Evolutionary conservation across 208 protist genomes (phyloP).

Genomic region (Herpetomonas samuelpessoai): DNA sequence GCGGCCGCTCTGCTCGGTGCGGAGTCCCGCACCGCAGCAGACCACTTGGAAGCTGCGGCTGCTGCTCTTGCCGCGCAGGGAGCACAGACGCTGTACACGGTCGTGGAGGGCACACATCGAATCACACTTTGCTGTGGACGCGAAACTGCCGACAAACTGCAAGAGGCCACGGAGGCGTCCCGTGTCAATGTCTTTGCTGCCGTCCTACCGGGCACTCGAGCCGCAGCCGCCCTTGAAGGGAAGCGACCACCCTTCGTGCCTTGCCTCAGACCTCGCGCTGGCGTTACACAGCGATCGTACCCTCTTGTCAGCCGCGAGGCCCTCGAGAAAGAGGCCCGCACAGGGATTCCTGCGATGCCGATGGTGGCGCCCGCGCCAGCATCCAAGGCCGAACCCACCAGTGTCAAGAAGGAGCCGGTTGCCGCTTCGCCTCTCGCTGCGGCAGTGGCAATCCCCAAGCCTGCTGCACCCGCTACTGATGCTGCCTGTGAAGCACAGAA

Average conservation of each 20-base stretch:
- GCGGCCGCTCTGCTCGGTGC: constrained; percentile 5
- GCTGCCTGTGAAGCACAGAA: too few relatives aligned
- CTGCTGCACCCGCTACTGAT: constrained; percentile 1
- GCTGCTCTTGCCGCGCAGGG: background rate
- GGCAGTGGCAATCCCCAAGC: background rate
- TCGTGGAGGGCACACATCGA: background rate
- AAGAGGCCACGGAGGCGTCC: background rate
- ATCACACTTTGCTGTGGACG: background rate
- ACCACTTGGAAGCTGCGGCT: background rate
- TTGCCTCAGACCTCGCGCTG: background rate
- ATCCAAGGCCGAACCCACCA: constrained; percentile 9
- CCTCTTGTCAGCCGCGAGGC: background rate
- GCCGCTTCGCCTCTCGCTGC: background rate
- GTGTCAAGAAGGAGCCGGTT: constrained; percentile 15
- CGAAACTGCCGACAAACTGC: background rate
- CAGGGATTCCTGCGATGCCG: background rate
- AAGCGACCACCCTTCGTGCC: background rate
- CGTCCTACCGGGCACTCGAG: background rate
- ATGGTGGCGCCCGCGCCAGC: too few relatives aligned
- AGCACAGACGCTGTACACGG: background rate
- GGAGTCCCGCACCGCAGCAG: background rate
- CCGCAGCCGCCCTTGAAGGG: background rate
- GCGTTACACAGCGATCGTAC: background rate
- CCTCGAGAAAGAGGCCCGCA: background rate
- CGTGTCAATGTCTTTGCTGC: background rate